phyloP scores from a whole-genome alignment of 331 rosid genomes.

The Malus hybrid region DNA sequence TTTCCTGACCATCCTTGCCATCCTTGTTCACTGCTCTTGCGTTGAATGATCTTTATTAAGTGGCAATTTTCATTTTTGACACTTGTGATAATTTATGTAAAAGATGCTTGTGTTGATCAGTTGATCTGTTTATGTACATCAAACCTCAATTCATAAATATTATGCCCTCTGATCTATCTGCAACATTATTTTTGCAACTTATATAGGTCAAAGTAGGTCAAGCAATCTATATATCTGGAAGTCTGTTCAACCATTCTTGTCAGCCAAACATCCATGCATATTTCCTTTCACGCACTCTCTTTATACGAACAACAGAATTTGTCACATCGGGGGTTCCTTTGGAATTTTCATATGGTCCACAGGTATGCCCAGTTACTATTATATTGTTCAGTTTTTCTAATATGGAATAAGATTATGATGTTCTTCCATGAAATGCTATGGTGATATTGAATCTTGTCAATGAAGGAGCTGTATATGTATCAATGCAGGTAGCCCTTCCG shows the following conservation, averaged over 20 bases:
- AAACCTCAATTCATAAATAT: neutral
- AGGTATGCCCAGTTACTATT: slow-evolving; percentile 37
- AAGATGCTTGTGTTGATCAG: neutral
- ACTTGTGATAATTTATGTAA: neutral
- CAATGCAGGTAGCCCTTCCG: too few species aligned
- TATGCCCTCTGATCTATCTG: slow-evolving; percentile 11
- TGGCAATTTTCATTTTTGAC: neutral
- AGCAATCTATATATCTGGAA: slow-evolving; percentile 71
- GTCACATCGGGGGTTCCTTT: slow-evolving; percentile 51
- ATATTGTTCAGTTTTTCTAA: neutral
- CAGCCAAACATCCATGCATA: slow-evolving; percentile 76
- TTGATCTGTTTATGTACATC: neutral
- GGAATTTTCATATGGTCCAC: slow-evolving; percentile 90
- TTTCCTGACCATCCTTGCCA: neutral
- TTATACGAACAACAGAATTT: slow-evolving; percentile 51
- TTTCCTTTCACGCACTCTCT: slow-evolving; percentile 68
- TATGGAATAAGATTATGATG: slow-evolving; percentile 3
- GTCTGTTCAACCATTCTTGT: slow-evolving; percentile 90
- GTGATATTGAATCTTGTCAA: neutral
- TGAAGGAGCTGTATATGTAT: neutral
- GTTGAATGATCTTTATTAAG: neutral
- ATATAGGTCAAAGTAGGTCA: slow-evolving; percentile 75
- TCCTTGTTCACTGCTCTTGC: neutral
- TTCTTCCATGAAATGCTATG: neutral
- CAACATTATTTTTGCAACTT: slow-evolving; percentile 19